These are phyloP conservation scores for Boletus subcaerulescens DNA, from an alignment of 768 basidiomycete genomes.

Conservation along the genomic window DNA sequence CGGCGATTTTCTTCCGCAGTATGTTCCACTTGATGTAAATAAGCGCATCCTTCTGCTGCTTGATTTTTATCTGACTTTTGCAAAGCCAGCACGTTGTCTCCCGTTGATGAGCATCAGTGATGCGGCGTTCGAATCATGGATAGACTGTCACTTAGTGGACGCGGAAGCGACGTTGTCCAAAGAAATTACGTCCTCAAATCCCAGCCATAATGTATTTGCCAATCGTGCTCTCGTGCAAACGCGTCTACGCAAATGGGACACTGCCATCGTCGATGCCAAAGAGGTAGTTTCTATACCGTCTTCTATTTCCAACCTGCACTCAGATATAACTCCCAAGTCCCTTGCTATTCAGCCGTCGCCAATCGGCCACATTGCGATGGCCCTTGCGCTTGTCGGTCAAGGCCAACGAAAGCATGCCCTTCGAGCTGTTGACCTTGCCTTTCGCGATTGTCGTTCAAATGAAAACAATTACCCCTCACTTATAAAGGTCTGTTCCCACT, in stretches of 20 bases:
- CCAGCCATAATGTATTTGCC: background rate
- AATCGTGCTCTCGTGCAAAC: background rate
- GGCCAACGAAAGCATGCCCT: no score
- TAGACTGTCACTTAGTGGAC: background rate
- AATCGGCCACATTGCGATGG: background rate
- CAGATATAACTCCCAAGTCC: background rate
- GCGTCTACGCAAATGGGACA: background rate
- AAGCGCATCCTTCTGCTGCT: background rate
- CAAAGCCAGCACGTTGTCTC: background rate
- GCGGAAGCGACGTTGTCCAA: background rate
- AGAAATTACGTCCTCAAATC: background rate
- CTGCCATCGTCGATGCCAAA: background rate
- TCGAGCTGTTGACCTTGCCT: no score
- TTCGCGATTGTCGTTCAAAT: no score
- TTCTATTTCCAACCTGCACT: no score
- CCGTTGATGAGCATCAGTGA: background rate
- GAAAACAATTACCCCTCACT: no score
- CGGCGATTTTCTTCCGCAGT: background rate
- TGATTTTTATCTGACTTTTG: background rate
- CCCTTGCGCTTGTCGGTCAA: background rate
- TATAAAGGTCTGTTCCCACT: no score
- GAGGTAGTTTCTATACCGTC: background rate
- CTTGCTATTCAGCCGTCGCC: background rate
- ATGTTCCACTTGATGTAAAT: background rate
- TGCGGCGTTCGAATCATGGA: background rate